Conservation (phyloP, 805 yeast species). For the Ogataea trehalophila region DNA sequence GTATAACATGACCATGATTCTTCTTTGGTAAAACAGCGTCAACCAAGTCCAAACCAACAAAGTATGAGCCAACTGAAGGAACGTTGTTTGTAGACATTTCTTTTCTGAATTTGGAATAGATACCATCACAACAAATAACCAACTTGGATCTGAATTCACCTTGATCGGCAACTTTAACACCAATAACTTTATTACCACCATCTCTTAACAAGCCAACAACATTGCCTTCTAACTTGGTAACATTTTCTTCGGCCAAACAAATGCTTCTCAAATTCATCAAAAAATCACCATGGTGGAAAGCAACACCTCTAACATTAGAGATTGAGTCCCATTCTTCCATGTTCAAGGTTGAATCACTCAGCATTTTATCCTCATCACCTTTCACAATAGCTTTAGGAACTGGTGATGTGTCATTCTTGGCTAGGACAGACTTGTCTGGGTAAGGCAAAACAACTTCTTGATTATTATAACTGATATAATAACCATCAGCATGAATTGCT, state of each 20-base stretch:
- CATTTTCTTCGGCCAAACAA: slow-evolving; percentile 66
- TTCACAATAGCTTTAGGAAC: slow-evolving; percentile 51
- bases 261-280: slow-evolving; percentile 67
- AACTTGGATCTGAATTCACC: slow-evolving; percentile 52
- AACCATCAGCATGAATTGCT: slow-evolving; percentile 76
- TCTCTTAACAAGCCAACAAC: slow-evolving; percentile 64
- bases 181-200: slow-evolving; percentile 51
- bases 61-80: slow-evolving; percentile 75
- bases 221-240: slow-evolving; percentile 76
- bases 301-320: slow-evolving; percentile 64
- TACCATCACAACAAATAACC: slow-evolving; percentile 87
- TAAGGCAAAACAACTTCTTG: slow-evolving; percentile 60
- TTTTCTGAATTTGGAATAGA: slow-evolving; percentile 86
- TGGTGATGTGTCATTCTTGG: slow-evolving; percentile 38
- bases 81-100: slow-evolving; percentile 54
- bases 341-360: slow-evolving; percentile 44
- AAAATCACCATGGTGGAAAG: slow-evolving; percentile 92
- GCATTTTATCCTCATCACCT: slow-evolving; percentile 52
- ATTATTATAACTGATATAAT: slow-evolving; percentile 66
- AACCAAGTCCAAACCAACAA: slow-evolving; percentile 74
- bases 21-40: slow-evolving; percentile 73
- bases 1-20: slow-evolving; percentile 82
- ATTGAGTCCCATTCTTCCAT: slow-evolving; percentile 52
- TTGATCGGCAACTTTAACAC: slow-evolving; percentile 58
- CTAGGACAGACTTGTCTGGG: slow-evolving; percentile 53